Evolutionary conservation across 495 filamentous ascomycete species (phyloP).

Genomic region (Talaromyces liani): DNA sequence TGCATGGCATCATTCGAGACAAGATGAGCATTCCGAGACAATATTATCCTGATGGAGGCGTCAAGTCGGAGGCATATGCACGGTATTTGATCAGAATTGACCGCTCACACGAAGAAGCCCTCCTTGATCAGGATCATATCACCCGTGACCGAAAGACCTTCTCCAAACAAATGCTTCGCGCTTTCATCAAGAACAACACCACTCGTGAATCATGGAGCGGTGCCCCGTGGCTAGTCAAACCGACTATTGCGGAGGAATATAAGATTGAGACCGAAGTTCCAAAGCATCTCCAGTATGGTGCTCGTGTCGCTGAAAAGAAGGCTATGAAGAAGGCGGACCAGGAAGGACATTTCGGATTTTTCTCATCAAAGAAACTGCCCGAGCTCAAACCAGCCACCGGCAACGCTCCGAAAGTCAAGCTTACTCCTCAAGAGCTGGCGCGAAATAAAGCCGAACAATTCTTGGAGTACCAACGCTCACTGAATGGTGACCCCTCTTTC

Average conservation of each 20-base stretch:
- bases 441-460: conserved; percentile 41
- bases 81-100: conserved; percentile 75
- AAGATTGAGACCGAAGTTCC: conserved; percentile 81
- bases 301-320: conserved; percentile 71
- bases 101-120: conserved; percentile 62
- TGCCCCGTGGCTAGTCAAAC: conserved; percentile 92
- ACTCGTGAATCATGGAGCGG: conserved; percentile 87
- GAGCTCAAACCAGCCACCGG: conserved; percentile 68
- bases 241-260: conserved; percentile 72
- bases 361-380: conserved; percentile 52
- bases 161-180: conserved; percentile 87
- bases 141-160: conserved; percentile 86
- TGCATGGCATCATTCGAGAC: conserved; percentile 74
- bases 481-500: conserved; percentile 44
- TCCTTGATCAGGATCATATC: conserved; percentile 76
- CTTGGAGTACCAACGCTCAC: conserved; percentile 44
- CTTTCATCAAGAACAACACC: conserved; percentile 92
- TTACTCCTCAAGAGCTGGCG: conserved; percentile 34
- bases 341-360: conserved; percentile 46
- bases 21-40: conserved; percentile 71
- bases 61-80: conserved; percentile 58
- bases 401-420: conserved; percentile 67
- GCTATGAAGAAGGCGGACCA: conserved; percentile 61
- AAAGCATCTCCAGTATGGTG: conserved; percentile 71
- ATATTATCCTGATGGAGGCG: conserved; percentile 53